Evolutionary conservation across 2,329 filamentous ascomycete genomes (phyloP).

Genomic region (Cyphellophora attinorum): DNA sequence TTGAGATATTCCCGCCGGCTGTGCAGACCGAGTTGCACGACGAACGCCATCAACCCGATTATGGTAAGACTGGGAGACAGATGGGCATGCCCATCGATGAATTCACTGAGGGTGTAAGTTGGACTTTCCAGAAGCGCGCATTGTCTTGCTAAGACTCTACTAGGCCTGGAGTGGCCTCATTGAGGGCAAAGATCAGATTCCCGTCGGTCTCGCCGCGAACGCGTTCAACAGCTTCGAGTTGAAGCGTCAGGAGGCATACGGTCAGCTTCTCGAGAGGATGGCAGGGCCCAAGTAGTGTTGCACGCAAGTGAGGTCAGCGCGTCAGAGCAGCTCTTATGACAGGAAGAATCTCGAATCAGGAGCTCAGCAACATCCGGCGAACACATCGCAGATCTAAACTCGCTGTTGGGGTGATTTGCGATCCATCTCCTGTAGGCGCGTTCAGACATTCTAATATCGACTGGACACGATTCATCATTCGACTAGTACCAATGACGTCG

Average conservation of each 20-base stretch:
- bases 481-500: no score
- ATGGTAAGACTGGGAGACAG: slow-evolving; percentile 37
- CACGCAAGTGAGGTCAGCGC: no score
- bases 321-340: no score
- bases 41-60: slow-evolving; percentile 44
- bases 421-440: no score
- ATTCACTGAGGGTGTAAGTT: slow-evolving; percentile 35
- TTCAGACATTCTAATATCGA: no score
- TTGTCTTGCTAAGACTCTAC: no score
- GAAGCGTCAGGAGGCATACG: slow-evolving; percentile 32
- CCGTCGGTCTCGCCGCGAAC: slow-evolving; percentile 34
- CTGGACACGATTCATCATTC: no score
- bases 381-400: no score
- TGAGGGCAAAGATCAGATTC: slow-evolving; percentile 42
- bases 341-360: no score
- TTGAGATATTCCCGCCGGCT: slow-evolving; percentile 46
- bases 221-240: slow-evolving; percentile 38
- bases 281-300: no score
- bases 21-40: slow-evolving; percentile 51
- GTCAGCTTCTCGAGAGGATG: slow-evolving; percentile 6
- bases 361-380: no score
- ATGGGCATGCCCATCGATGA: slow-evolving; percentile 46
- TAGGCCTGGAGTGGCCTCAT: slow-evolving; percentile 35
- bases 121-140: slow-evolving; percentile 1
- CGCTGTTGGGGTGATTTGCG: no score